Evolutionary conservation across 495 filamentous ascomycete species (phyloP).

Genomic region (Penicillium pancosmium): DNA sequence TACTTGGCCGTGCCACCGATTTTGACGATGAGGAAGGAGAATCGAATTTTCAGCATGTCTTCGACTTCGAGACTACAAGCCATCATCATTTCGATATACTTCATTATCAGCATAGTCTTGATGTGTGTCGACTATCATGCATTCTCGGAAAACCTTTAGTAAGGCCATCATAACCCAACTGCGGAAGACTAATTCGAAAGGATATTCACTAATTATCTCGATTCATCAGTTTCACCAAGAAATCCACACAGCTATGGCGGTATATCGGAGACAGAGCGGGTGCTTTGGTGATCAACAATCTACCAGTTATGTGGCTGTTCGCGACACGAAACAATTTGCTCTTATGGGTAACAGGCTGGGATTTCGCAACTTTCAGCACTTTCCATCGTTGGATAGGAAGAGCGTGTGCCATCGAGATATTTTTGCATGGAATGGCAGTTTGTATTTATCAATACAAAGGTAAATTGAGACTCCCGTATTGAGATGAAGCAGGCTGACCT

Average conservation of each 20-base stretch:
- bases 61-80: not conserved
- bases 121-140: not conserved
- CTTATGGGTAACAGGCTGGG: not conserved
- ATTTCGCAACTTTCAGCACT: not conserved
- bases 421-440: not conserved
- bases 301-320: not conserved
- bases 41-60: not conserved
- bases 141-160: not conserved
- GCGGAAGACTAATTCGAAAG: too few relatives aligned
- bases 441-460: not conserved
- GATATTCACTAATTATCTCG: not conserved
- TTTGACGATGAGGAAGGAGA: not conserved
- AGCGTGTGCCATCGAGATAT: not conserved
- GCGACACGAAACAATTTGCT: not conserved
- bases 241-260: not conserved
- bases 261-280: not conserved
- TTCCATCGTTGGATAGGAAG: not conserved
- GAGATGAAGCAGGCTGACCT: not conserved
- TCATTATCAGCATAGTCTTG: not conserved
- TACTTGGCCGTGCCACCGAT: not conserved
- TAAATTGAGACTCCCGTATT: not conserved
- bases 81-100: not conserved
- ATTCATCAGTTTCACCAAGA: not conserved
- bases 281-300: not conserved
- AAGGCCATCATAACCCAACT: not conserved